phyloP scores from a whole-genome alignment of 345 rosid species.

The Ceriops decandra region DNA sequence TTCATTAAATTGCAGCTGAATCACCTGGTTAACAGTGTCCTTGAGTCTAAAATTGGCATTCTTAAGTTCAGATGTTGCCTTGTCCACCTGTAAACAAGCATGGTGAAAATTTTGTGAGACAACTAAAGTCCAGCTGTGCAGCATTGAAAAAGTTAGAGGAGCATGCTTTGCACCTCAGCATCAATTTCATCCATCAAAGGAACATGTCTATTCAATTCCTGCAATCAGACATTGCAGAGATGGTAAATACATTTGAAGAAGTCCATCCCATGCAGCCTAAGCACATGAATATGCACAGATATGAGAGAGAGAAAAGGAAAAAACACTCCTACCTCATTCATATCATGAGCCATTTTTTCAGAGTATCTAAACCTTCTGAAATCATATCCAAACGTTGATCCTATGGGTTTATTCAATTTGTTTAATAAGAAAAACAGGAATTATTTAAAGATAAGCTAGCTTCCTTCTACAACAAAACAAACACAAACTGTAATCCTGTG shows the following conservation, averaged over 20 bases:
- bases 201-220: slow-evolving; percentile 83
- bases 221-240: slow-evolving; percentile 16
- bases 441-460: background rate
- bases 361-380: slow-evolving; percentile 85
- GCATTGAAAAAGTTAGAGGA: slow-evolving; percentile 5
- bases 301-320: background rate
- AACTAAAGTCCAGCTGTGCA: background rate
- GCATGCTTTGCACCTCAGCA: slow-evolving; percentile 47
- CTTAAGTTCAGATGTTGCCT: slow-evolving; percentile 85
- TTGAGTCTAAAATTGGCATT: slow-evolving; percentile 93
- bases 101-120: slow-evolving; percentile 12
- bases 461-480: background rate
- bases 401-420: slow-evolving; percentile 34
- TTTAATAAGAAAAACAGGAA: background rate
- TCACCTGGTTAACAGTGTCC: slow-evolving; percentile 88
- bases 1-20: slow-evolving; percentile 12
- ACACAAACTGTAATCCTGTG: no score
- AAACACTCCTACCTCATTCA: slow-evolving; percentile 61
- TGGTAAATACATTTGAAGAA: slow-evolving; percentile 4
- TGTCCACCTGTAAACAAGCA: slow-evolving; percentile 63
- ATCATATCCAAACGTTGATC: slow-evolving; percentile 94
- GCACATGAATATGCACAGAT: background rate
- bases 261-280: background rate
- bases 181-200: slow-evolving; percentile 82
- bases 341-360: slow-evolving; percentile 54